Base-by-base conservation (phyloP, 2,329 filamentous ascomycete species). In the Colletotrichum caudatum region DNA sequence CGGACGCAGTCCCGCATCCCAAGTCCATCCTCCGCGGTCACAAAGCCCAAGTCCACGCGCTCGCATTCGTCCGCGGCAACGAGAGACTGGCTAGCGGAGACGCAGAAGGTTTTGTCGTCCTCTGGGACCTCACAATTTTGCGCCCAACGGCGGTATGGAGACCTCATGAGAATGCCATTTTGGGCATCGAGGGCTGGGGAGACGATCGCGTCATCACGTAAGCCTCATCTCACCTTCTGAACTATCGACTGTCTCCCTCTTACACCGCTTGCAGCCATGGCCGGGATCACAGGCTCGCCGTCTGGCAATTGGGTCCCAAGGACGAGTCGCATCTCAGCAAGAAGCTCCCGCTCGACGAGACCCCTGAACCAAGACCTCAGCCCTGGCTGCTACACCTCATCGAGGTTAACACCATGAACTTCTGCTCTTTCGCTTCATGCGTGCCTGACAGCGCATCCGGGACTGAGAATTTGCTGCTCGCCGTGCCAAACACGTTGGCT, bases 331-430 rank as follows among this genome's bases (percentile, higher is more conserved):
- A 84, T 20, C 84, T 97, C 74, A 93, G 91, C 76, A 91, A 86
- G 44, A 84, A 83, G 11, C 83, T 97, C 16, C 95, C 95, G 0
- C 87, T 95, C 41, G 93, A 97, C 73, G 82, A 83, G 58, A 83
- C 79, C 1, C 80, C 79, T 37, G 82, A 80, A 57, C 80, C 80
- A 61, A 87, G 83, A 74, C 88, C 87, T 23, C 87, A 91, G 76
- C 96, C 96, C 39, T 97, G 94, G 94, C 84, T 98, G n/a, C 81
- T 97, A 29, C 89, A 97, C 80, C 88, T 93, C 5, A 83, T 99
- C 6, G 86, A 93, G 6, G 94, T 98, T 54, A 98, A 98, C 78
- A 94, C 95, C 1, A 89, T 98, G 83, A 99, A 98, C 78, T 99
- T 98, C 79, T 99, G 96, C 79, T 88, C 92, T 1, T 97, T 97